These are phyloP conservation scores for Neoscytalidium dimidiatum DNA, from an alignment of 2,329 filamentous ascomycete species.

Conservation along the genomic window DNA sequence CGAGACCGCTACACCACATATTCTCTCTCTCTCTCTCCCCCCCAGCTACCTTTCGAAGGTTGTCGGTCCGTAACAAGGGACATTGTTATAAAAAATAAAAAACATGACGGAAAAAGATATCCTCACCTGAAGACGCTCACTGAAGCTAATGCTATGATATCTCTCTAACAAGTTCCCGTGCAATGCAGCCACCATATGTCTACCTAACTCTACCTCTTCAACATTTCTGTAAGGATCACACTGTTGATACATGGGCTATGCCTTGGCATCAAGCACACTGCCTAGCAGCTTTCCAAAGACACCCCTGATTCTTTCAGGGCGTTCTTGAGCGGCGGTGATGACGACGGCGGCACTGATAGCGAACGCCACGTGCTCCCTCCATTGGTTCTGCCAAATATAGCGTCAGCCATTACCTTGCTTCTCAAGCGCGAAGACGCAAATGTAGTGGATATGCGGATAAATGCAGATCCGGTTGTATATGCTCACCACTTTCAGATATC, in stretches of 20 bases:
- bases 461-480: no score
- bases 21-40: no score
- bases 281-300: conserved; percentile 32
- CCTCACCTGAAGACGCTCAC: no score
- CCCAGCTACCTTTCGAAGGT: no score
- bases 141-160: neutral
- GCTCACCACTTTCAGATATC: conserved; percentile 51
- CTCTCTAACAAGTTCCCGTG: neutral
- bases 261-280: conserved; percentile 18
- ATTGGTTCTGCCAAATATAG: conserved; percentile 21
- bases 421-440: neutral
- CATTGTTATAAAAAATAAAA: neutral
- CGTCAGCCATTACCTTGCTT: neutral
- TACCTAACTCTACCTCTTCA: neutral
- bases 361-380: conserved; percentile 36
- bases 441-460: no score
- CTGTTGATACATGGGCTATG: neutral
- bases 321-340: conserved; percentile 32
- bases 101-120: no score
- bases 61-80: neutral
- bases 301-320: conserved; percentile 30
- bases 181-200: neutral
- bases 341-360: conserved; percentile 33
- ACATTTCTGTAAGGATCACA: neutral
- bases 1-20: no score